These are phyloP conservation scores for Dothistroma pini DNA, from an alignment of 2,329 filamentous ascomycete genomes.

Conservation along the genomic window DNA sequence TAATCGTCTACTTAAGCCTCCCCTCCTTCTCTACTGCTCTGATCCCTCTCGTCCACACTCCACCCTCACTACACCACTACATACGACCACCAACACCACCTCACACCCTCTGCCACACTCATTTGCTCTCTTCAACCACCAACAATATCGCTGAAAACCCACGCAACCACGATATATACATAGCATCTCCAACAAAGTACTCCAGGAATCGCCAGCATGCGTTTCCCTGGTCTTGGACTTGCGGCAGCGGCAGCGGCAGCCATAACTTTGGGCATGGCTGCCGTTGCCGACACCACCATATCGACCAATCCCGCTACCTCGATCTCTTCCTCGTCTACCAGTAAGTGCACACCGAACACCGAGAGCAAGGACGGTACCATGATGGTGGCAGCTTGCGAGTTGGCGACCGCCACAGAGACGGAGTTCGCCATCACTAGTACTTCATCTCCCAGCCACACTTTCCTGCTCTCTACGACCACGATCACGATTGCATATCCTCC, in stretches of 20 bases:
- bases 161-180: background rate
- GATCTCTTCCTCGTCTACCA: background rate
- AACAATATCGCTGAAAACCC: background rate
- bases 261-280: background rate
- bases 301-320: background rate
- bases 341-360: background rate
- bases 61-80: background rate
- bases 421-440: too few species aligned
- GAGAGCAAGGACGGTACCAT: background rate
- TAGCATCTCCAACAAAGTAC: background rate
- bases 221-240: background rate
- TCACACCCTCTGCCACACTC: background rate
- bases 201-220: background rate
- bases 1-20: background rate
- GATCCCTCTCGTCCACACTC: background rate
- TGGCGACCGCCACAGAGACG: background rate
- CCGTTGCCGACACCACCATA: background rate
- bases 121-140: background rate
- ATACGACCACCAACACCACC: background rate
- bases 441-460: background rate
- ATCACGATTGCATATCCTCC: background rate
- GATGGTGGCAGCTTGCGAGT: background rate
- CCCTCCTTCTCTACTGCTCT: background rate
- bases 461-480: background rate
- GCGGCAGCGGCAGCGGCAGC: background rate